These are phyloP conservation scores for Talaromyces atroroseus DNA, from an alignment of 2,329 filamentous ascomycete species.

Conservation along the genomic window DNA sequence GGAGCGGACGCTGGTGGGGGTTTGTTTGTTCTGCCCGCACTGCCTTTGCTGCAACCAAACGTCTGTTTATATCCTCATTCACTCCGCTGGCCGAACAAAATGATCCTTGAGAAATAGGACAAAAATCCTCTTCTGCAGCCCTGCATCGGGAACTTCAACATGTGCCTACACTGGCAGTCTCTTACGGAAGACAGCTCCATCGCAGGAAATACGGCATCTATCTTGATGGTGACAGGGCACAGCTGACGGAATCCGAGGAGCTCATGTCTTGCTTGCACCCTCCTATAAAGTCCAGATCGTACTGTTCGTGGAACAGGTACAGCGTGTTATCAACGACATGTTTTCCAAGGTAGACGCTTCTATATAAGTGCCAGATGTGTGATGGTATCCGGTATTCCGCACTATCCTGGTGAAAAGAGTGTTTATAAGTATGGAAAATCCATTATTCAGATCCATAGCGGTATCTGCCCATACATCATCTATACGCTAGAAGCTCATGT, in stretches of 20 bases:
- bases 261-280: slow-evolving; percentile 66
- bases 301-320: slow-evolving; percentile 48
- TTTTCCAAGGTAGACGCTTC: slow-evolving; percentile 25
- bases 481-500: not conserved
- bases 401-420: too few relatives aligned
- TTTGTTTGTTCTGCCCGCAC: too few relatives aligned
- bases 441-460: not conserved
- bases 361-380: not conserved
- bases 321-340: slow-evolving; percentile 49
- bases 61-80: too few relatives aligned
- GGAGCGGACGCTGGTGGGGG: too few relatives aligned
- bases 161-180: slow-evolving; percentile 44
- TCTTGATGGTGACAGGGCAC: slow-evolving; percentile 58
- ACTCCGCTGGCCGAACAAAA: too few relatives aligned
- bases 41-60: too few relatives aligned
- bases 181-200: slow-evolving; percentile 49
- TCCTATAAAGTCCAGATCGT: slow-evolving; percentile 57
- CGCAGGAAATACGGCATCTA: slow-evolving; percentile 52
- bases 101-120: too few relatives aligned
- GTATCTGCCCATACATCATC: not conserved
- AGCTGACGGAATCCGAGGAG: slow-evolving; percentile 55
- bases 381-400: too few relatives aligned
- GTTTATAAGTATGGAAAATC: not conserved
- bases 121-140: slow-evolving; percentile 25
- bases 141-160: slow-evolving; percentile 49